phyloP scores from a whole-genome alignment of 2,329 filamentous ascomycete genomes.

The Neofusicoccum laricinum region DNA sequence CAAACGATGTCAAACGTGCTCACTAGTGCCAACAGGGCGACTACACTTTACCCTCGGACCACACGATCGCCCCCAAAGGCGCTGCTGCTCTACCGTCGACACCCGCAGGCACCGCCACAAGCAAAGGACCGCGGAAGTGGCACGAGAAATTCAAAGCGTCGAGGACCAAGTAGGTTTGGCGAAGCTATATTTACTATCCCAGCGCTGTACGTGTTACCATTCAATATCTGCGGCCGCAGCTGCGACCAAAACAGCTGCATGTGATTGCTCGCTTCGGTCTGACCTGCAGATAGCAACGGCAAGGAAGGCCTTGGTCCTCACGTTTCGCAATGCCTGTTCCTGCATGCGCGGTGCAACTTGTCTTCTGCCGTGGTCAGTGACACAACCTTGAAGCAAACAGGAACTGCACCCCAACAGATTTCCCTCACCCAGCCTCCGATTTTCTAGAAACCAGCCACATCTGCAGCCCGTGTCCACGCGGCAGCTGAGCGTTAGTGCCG shows the following conservation, averaged over 20 bases:
- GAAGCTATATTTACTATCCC: neutral
- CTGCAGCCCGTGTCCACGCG: neutral
- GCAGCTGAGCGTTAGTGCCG: neutral
- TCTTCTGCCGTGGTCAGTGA: conserved; percentile 4
- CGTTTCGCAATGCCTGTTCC: conserved; percentile 15
- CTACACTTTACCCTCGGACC: conserved; percentile 32
- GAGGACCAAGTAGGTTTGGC: neutral
- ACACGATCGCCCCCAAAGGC: conserved; percentile 30
- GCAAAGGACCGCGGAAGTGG: conserved; percentile 35
- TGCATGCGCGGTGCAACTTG: conserved; percentile 9
- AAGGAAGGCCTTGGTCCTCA: conserved; percentile 4
- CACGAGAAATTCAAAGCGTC: conserved; percentile 33
- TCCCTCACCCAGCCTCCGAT: conserved; percentile 1
- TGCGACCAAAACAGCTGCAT: conserved; percentile 1
- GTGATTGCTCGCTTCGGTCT: neutral
- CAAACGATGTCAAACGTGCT: neutral
- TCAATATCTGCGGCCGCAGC: conserved; percentile 8
- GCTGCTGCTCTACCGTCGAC: conserved; percentile 11
- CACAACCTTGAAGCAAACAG: conserved; percentile 8
- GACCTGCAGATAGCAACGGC: conserved; percentile 1
- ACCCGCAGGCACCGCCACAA: conserved; percentile 22
- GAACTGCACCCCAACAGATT: neutral
- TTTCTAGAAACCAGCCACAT: conserved; percentile 3
- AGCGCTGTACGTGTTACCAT: conserved; percentile 1
- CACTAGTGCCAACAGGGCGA: conserved; percentile 17